Evolutionary conservation across 257 asterid genomes (phyloP), one percentile per base, ranked within the genome.

Genomic region (Lithospermum erythrorhizon): DNA sequence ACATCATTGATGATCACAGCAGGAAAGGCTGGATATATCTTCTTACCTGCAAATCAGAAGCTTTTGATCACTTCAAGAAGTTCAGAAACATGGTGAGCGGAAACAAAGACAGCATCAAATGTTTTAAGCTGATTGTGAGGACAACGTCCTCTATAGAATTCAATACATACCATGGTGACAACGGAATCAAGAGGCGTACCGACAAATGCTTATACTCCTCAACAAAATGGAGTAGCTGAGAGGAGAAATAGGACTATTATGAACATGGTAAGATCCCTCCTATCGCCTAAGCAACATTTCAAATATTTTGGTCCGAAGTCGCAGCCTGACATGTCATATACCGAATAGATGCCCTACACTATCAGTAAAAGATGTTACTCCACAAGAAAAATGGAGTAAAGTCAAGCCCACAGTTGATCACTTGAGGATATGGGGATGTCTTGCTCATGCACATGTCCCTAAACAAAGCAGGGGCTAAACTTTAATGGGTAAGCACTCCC

Each of bases 201-300:
- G 2, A 61, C 49, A 47, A 24, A 58, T 1, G 60, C 58, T 1
- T 53, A 54, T 6, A 59, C 58, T 0, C 67, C 53, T 9, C 23
- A 63, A 27, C 62, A 70, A 52, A 70, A 70, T 30, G 62, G 70
- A 0, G 62, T 58, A 0, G 58, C 45, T 0, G 29, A 57, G 21
- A 13, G 16, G 1, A 64, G 63, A n/a, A 70, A 64, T 23, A 49
- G 19, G 6, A 63, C 57, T 0, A 32, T 69, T 0, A 55, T 67
- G 4, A 60, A 59, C 9, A 67, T 49, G 45, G 45, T 23, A 1
- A 52, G 55, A 17, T 29, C 17, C n/a, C 1, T 59, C 60, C 59
- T 7, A 1, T 7, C n/a, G 29, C 25, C 0, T 53, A 23, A 0
- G 41, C 27, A 4, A 54, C 49, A 4, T n/a, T 55, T 13, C 30